phyloP scores from a whole-genome alignment of 2,329 filamentous ascomycete genomes.

The Ceratocystiopsis sp. region DNA sequence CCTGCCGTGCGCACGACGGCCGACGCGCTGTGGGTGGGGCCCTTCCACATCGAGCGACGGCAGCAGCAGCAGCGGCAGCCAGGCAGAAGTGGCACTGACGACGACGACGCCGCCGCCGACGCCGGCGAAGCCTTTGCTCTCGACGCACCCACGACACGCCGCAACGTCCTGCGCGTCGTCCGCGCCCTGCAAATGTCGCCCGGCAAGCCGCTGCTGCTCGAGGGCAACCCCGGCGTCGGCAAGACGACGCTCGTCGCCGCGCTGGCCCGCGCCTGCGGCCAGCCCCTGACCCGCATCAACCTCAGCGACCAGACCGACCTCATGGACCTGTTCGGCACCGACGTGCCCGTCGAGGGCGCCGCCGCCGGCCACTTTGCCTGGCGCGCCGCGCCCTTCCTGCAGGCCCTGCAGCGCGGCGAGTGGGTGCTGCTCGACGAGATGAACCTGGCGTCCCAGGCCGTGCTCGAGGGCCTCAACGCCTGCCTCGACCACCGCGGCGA shows the following conservation, averaged over 20 bases:
- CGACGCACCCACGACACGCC: constrained; percentile 72
- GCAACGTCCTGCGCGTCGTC: constrained; percentile 81
- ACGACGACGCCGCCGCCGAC: constrained; percentile 7
- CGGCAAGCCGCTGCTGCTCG: constrained; percentile 72
- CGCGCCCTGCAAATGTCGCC: constrained; percentile 64
- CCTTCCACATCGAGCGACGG: constrained; percentile 48
- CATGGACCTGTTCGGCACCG: constrained; percentile 93
- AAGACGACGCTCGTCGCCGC: constrained; percentile 90
- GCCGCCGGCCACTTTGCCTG: constrained; percentile 83
- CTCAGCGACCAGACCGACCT: constrained; percentile 94
- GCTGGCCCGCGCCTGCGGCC: constrained; percentile 61
- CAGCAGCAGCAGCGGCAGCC: no score
- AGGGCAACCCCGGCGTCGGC: constrained; percentile 94
- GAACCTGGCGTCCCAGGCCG: constrained; percentile 94
- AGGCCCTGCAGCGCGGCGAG: constrained; percentile 89
- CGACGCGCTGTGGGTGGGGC: constrained; percentile 47
- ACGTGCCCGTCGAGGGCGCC: constrained; percentile 88
- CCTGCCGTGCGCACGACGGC: constrained; percentile 40
- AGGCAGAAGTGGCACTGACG: no score
- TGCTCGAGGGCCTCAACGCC: constrained; percentile 88
- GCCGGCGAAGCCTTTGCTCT: constrained; percentile 52
- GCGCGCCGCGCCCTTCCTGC: constrained; percentile 87
- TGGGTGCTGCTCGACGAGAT: constrained; percentile 98
- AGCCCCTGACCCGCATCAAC: constrained; percentile 82
- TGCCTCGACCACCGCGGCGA: constrained; percentile 93